A percentile compares a stretch with the other conserved stretches of the same genome.
Conservation (phyloP, 371 early-diverging fungal genomes). For the Syncephalastrum contaminatum region DNA sequence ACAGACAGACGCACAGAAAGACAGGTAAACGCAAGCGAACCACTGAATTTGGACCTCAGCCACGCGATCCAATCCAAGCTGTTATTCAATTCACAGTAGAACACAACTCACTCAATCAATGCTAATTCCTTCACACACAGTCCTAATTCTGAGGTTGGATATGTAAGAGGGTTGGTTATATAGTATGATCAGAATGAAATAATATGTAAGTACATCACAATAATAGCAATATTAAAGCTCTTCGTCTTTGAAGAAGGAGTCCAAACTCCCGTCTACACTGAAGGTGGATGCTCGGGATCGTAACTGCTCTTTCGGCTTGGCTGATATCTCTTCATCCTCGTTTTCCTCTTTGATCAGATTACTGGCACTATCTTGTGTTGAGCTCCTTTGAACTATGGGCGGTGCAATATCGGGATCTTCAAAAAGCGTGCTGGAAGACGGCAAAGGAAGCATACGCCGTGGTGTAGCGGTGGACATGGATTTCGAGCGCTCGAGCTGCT, state of each 20-base stretch:
- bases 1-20: too few species aligned
- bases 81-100: too few species aligned
- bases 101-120: too few species aligned
- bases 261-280: conserved; percentile 28
- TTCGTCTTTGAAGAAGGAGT: conserved; percentile 44
- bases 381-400: background rate
- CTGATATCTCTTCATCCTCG: conserved; percentile 6
- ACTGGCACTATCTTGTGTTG: conserved; percentile 1
- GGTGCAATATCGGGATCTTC: conserved; percentile 40
- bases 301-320: conserved; percentile 1
- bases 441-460: conserved; percentile 24
- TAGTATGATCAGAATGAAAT: too few species aligned
- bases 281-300: conserved; percentile 11
- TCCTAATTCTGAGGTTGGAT: too few species aligned
- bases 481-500: conserved; percentile 5
- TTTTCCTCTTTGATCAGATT: background rate
- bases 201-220: too few species aligned
- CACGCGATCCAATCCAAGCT: too few species aligned
- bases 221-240: conserved; percentile 10
- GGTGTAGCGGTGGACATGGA: background rate
- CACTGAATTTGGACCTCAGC: too few species aligned
- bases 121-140: too few species aligned
- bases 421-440: conserved; percentile 34
- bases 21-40: too few species aligned
- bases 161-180: too few species aligned